Evolutionary conservation across 1,284 basidiomycete genomes (phyloP).

Genomic region (Puccinia hordei): DNA sequence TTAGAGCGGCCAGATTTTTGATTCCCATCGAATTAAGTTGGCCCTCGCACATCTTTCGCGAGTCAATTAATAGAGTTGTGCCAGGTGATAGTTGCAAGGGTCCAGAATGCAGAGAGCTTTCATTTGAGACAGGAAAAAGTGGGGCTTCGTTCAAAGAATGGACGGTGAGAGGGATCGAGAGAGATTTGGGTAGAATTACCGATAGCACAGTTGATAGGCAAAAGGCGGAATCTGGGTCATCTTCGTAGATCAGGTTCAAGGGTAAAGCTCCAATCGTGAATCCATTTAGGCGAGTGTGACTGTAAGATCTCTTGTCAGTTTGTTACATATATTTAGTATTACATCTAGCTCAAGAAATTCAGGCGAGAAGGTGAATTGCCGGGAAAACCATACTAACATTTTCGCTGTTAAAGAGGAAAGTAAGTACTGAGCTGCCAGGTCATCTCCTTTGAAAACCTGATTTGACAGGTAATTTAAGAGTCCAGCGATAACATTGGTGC

Average conservation of each 20-base stretch:
- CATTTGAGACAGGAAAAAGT: constrained; percentile 41
- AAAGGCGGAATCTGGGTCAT: constrained; percentile 14
- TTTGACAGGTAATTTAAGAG: constrained; percentile 29
- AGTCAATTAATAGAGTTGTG: constrained; percentile 35
- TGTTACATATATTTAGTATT: not conserved
- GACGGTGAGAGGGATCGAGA: constrained; percentile 31
- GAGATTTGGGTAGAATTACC: constrained; percentile 7
- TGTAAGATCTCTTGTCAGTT: constrained; percentile 21
- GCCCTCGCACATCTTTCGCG: constrained; percentile 30
- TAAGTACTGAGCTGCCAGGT: constrained; percentile 40
- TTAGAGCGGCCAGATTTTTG: constrained; percentile 47
- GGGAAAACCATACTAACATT: constrained; percentile 17
- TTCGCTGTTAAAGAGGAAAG: constrained; percentile 26
- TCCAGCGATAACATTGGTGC: constrained; percentile 1
- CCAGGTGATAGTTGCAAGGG: constrained; percentile 35
- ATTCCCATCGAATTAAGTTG: constrained; percentile 37
- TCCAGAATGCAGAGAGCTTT: constrained; percentile 32
- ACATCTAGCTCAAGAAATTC: not conserved
- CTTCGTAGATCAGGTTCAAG: constrained; percentile 37
- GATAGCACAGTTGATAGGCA: constrained; percentile 15
- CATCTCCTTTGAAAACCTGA: constrained; percentile 34
- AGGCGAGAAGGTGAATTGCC: not conserved
- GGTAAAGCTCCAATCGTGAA: constrained; percentile 38
- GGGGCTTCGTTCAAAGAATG: constrained; percentile 18
- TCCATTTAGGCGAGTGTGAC: constrained; percentile 40